phyloP scores from a whole-genome alignment of 495 filamentous ascomycete species.

The Hypoxylon trugodes region DNA sequence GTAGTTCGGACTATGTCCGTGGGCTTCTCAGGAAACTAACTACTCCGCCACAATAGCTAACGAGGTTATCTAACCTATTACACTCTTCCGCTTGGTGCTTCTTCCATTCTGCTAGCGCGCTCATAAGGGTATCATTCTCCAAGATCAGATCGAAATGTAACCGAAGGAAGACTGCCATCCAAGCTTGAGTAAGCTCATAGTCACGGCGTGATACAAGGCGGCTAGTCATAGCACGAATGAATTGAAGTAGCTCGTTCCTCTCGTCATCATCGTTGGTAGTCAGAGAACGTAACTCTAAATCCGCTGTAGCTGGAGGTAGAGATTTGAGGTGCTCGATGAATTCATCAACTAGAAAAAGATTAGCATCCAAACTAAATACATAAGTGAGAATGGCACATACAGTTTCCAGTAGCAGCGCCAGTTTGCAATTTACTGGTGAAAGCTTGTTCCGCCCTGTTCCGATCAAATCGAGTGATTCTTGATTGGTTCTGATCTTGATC shows the following conservation, averaged over 20 bases:
- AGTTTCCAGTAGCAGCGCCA: conserved; percentile 58
- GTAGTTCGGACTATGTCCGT: conserved; percentile 47
- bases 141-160: conserved; percentile 68
- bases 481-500: conserved; percentile 39
- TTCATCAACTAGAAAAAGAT: conserved; percentile 52
- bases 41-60: conserved; percentile 88
- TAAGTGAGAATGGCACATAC: conserved; percentile 48
- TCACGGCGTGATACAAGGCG: conserved; percentile 73
- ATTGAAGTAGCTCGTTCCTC: conserved; percentile 63
- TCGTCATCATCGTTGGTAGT: conserved; percentile 55
- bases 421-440: conserved; percentile 68
- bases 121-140: conserved; percentile 51
- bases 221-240: conserved; percentile 77
- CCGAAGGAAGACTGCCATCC: conserved; percentile 92
- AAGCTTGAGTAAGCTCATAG: conserved; percentile 93
- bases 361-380: conserved; percentile 9
- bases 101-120: conserved; percentile 70
- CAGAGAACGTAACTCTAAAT: conserved; percentile 87
- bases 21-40: conserved; percentile 84
- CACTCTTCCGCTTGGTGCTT: conserved; percentile 71
- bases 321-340: conserved; percentile 81
- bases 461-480: conserved; percentile 52
- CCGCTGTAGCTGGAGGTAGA: conserved; percentile 80
- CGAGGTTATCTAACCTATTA: conserved; percentile 74
- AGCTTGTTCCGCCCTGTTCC: conserved; percentile 53